Conservation (phyloP, 1,139 yeast species). For the Yamadazyma songkhlaensis region DNA sequence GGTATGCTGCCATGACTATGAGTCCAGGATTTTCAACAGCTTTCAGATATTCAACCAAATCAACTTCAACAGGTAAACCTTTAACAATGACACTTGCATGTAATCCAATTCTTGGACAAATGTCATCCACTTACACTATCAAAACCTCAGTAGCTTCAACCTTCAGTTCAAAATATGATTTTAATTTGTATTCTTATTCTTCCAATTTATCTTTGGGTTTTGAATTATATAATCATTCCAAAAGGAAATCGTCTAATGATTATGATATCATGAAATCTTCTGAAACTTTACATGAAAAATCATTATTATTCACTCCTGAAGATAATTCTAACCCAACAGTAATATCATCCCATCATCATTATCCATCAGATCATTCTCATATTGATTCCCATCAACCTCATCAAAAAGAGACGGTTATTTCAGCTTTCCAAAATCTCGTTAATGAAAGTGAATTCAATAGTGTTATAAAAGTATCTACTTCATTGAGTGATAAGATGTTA, state of each 20-base stretch:
- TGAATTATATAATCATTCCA: constrained; percentile 63
- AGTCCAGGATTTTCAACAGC: constrained; percentile 87
- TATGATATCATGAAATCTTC: neutral
- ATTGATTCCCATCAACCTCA: constrained; percentile 8
- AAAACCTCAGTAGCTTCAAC: constrained; percentile 76
- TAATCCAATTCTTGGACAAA: constrained; percentile 88
- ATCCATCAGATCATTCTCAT: constrained; percentile 3
- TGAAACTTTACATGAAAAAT: constrained; percentile 1
- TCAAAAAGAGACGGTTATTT: constrained; percentile 37
- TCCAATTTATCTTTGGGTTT: constrained; percentile 85
- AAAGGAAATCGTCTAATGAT: constrained; percentile 7
- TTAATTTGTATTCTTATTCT: constrained; percentile 86
- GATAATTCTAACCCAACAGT: neutral
- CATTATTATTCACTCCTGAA: constrained; percentile 1
- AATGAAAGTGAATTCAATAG: constrained; percentile 59
- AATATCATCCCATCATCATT: constrained; percentile 11
- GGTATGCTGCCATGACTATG: constrained; percentile 83
- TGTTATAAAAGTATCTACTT: constrained; percentile 73
- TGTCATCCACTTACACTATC: constrained; percentile 86
- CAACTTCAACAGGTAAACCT: constrained; percentile 86
- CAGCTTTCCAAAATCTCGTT: constrained; percentile 52
- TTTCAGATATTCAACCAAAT: constrained; percentile 78
- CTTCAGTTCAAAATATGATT: constrained; percentile 82
- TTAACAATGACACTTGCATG: constrained; percentile 81
- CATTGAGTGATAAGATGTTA: constrained; percentile 59